phyloP scores from a whole-genome alignment of 345 rosid species.

The Salix udensis region DNA sequence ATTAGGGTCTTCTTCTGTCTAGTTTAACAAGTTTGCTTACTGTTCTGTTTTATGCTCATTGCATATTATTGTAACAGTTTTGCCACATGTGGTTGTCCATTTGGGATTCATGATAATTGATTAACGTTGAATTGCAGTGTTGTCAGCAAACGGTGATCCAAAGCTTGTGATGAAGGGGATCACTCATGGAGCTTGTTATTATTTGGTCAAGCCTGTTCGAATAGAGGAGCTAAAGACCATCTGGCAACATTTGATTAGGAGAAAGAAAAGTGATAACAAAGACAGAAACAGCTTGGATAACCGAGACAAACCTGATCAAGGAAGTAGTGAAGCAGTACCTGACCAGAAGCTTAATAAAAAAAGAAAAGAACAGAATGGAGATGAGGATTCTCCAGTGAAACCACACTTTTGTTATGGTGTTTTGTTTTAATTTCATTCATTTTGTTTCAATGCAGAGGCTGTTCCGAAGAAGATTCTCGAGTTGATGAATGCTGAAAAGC shows the following conservation, averaged over 20 bases:
- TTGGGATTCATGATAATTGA: background rate
- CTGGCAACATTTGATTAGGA: slow-evolving; percentile 35
- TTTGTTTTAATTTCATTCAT: background rate
- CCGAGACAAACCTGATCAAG: slow-evolving; percentile 16
- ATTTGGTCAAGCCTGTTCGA: slow-evolving; percentile 33
- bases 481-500: slow-evolving; percentile 35
- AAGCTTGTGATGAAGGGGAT: slow-evolving; percentile 40
- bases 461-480: slow-evolving; percentile 37
- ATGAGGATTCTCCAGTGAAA: slow-evolving; percentile 18
- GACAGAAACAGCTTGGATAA: slow-evolving; percentile 17
- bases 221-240: slow-evolving; percentile 33
- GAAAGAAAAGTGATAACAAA: slow-evolving; percentile 25
- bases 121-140: slow-evolving; percentile 18
- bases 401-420: background rate
- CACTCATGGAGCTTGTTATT: slow-evolving; percentile 39
- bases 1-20: background rate
- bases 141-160: slow-evolving; percentile 34
- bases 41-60: background rate
- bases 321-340: slow-evolving; percentile 15
- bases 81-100: background rate
- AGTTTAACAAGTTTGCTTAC: background rate
- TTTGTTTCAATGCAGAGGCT: slow-evolving; percentile 34
- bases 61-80: background rate
- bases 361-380: slow-evolving; percentile 32
- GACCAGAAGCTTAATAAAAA: slow-evolving; percentile 30